These are phyloP conservation scores for Aspergillus pseudotamarii DNA, from an alignment of 2,329 filamentous ascomycete genomes.

Conservation along the genomic window DNA sequence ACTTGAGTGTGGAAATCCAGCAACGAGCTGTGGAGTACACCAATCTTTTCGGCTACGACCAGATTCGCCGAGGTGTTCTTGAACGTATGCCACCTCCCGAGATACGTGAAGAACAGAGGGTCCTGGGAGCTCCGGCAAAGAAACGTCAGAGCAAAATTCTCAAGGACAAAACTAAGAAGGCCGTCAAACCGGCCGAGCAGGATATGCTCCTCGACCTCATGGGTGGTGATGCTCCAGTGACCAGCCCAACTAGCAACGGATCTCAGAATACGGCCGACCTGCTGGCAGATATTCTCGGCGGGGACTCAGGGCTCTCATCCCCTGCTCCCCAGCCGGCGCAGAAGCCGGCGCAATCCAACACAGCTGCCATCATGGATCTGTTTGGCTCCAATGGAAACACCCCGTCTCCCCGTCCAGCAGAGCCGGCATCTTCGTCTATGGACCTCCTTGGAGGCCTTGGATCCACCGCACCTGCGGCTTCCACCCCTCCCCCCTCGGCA, in stretches of 20 bases:
- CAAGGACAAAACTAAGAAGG: slow-evolving; percentile 74
- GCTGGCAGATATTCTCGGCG: slow-evolving; percentile 87
- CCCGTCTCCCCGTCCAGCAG: slow-evolving; percentile 52
- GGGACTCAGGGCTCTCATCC: slow-evolving; percentile 60
- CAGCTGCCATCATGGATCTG: slow-evolving; percentile 86
- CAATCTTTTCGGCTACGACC: slow-evolving; percentile 89
- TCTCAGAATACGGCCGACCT: slow-evolving; percentile 79
- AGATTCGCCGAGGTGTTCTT: slow-evolving; percentile 83
- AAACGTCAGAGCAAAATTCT: slow-evolving; percentile 64
- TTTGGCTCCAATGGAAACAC: slow-evolving; percentile 61
- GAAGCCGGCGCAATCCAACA: slow-evolving; percentile 57
- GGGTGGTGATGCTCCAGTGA: slow-evolving; percentile 72
- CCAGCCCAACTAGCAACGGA: slow-evolving; percentile 58
- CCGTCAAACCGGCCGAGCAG: slow-evolving; percentile 82
- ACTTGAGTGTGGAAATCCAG: slow-evolving; percentile 92
- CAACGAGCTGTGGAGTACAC: slow-evolving; percentile 94
- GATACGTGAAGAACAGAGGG: slow-evolving; percentile 91
- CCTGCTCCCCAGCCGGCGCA: slow-evolving; percentile 57
- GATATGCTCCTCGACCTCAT: slow-evolving; percentile 92
- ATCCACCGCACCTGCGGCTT: slow-evolving; percentile 53
- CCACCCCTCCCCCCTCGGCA: slow-evolving; percentile 47
- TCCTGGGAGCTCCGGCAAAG: slow-evolving; percentile 77
- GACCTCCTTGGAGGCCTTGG: slow-evolving; percentile 47
- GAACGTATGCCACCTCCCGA: slow-evolving; percentile 98
- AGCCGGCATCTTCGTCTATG: slow-evolving; percentile 46